Percentiles rank a stretch among this genome's conserved stretches.
These are phyloP conservation scores for Penicillium sp. DNA, from an alignment of 2,329 filamentous ascomycete genomes.

Conservation along the genomic window DNA sequence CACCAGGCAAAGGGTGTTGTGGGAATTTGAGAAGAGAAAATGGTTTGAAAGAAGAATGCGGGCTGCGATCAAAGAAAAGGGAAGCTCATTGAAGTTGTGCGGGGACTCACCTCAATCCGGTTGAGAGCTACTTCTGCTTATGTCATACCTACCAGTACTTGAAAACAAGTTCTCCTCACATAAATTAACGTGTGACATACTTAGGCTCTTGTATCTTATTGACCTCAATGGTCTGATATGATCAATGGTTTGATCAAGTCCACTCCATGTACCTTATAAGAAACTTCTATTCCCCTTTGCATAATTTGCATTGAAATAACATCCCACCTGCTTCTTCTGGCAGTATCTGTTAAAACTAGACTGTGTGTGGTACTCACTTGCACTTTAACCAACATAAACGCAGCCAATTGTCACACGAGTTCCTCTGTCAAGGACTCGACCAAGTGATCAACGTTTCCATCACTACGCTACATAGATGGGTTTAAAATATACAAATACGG, in stretches of 20 bases:
- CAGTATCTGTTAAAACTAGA: background rate
- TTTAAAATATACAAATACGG: background rate
- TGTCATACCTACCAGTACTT: conserved; percentile 17
- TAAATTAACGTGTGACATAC: background rate
- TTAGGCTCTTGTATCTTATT: background rate
- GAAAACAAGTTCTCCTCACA: background rate
- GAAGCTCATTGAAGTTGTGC: conserved; percentile 20
- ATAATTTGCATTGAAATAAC: background rate
- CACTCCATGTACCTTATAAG: too few relatives aligned
- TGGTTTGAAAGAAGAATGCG: conserved; percentile 2
- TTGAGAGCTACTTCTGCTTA: conserved; percentile 22
- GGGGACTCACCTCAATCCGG: conserved; percentile 11
- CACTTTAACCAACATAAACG: conserved; percentile 1
- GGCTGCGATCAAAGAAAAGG: conserved; percentile 12
- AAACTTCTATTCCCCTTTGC: background rate
- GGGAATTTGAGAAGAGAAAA: background rate
- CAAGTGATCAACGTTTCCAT: background rate
- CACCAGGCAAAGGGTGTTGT: conserved; percentile 2
- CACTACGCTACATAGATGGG: too few relatives aligned
- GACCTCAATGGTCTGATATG: background rate
- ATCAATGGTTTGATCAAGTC: background rate
- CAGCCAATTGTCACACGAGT: background rate
- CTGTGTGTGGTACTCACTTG: background rate
- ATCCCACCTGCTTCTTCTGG: background rate
- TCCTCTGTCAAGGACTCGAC: background rate